phyloP scores from a whole-genome alignment of 2,329 filamentous ascomycete genomes.

The Cytospora piceicola region DNA sequence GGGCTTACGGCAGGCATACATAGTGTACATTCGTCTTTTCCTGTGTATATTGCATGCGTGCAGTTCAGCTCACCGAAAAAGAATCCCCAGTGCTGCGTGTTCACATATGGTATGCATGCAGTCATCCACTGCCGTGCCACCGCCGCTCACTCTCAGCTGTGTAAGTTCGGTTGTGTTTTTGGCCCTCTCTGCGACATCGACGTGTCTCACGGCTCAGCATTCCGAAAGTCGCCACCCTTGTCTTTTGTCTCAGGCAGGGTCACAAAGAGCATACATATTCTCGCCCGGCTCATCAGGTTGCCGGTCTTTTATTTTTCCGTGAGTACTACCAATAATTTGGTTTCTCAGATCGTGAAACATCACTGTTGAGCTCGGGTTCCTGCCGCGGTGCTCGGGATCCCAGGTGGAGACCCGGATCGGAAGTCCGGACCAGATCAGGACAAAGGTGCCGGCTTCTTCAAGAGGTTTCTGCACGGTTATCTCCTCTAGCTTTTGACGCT shows the following conservation, averaged over 20 bases:
- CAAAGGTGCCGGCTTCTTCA: not conserved
- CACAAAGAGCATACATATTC: not conserved
- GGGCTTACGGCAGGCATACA: slow-evolving; percentile 8
- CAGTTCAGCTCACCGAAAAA: not conserved
- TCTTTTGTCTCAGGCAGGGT: not conserved
- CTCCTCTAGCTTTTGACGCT: not conserved
- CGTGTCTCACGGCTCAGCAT: not conserved
- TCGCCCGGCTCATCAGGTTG: not conserved
- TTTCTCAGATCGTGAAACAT: not conserved
- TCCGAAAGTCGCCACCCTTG: not conserved
- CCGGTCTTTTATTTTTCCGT: not conserved
- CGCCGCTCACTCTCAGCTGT: not conserved
- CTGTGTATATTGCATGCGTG: not conserved
- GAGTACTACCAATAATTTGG: not conserved
- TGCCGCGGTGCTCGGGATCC: not conserved
- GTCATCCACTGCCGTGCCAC: not conserved
- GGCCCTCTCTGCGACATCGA: not conserved
- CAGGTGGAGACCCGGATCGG: not conserved
- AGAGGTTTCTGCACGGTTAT: not conserved
- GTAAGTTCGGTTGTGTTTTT: not conserved
- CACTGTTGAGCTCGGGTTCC: not conserved
- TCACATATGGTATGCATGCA: not conserved
- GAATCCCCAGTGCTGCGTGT: not conserved
- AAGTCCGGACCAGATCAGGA: not conserved
- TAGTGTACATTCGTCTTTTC: not conserved